Evolutionary conservation across 768 basidiomycete genomes (phyloP).

Genomic region (Cystobasidium tubakii): DNA sequence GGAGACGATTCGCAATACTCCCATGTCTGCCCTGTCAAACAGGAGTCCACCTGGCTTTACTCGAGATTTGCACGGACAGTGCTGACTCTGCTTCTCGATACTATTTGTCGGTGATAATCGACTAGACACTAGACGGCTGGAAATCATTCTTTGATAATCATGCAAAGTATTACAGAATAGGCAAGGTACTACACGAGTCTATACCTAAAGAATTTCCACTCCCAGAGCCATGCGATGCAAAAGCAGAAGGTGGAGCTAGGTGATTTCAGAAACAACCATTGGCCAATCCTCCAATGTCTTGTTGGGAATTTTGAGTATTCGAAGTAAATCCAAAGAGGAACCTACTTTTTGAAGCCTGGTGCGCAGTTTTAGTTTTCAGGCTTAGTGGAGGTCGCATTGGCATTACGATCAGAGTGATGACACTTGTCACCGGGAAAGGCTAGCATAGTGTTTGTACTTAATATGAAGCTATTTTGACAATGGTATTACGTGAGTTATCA

Average conservation of each 20-base stretch:
- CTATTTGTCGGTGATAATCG: too few species aligned
- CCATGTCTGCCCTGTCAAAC: not conserved
- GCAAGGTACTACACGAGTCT: constrained; percentile 31
- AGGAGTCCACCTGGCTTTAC: not conserved
- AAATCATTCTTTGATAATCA: constrained; percentile 80
- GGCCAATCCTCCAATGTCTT: too few species aligned
- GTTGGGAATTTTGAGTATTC: too few species aligned
- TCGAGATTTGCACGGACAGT: not conserved
- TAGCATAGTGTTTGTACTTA: too few species aligned
- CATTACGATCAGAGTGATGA: too few species aligned
- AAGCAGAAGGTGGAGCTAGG: constrained; percentile 25
- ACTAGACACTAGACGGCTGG: constrained; percentile 75
- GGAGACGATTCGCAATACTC: constrained; percentile 46
- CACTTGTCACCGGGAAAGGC: too few species aligned
- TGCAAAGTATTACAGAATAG: constrained; percentile 59
- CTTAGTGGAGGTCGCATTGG: too few species aligned
- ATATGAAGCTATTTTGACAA: too few species aligned
- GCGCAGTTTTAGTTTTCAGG: too few species aligned
- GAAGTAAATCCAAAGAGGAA: too few species aligned
- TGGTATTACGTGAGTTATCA: too few species aligned
- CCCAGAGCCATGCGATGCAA: constrained; percentile 32
- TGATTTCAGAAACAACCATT: not conserved
- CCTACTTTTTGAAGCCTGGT: too few species aligned
- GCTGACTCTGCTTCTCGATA: not conserved
- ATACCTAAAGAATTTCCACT: constrained; percentile 23